These are phyloP conservation scores for Ophiostoma novo-ulmi DNA, from an alignment of 2,329 filamentous ascomycete genomes.

Conservation along the genomic window DNA sequence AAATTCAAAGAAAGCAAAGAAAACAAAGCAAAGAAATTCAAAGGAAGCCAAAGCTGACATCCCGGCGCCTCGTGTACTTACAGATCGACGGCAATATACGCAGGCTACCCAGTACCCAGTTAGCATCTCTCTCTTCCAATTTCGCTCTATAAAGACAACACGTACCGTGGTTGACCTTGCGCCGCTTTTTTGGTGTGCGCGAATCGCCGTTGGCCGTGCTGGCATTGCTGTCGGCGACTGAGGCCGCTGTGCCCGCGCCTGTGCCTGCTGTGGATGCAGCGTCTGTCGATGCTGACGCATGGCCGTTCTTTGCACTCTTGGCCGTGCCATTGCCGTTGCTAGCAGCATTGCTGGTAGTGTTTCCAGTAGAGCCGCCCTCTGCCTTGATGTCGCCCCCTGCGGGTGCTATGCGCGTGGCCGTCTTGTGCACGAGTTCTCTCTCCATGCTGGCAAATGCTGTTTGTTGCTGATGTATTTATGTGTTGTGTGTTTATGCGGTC, in stretches of 20 bases:
- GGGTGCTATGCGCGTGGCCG: conserved; percentile 25
- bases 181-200: conserved; percentile 72
- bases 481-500: background rate
- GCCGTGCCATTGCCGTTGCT: background rate
- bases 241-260: background rate
- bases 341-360: background rate
- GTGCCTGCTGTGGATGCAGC: background rate
- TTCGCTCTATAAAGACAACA: background rate
- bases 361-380: conserved; percentile 13
- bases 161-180: conserved; percentile 86
- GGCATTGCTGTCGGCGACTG: conserved; percentile 27
- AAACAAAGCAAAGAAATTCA: conserved; percentile 31
- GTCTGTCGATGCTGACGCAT: background rate
- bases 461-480: background rate
- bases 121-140: conserved; percentile 2
- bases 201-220: conserved; percentile 29
- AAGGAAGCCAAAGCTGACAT: background rate
- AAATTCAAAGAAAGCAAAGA: background rate
- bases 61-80: conserved; percentile 46
- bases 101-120: conserved; percentile 62
- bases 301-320: conserved; percentile 15
- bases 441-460: conserved; percentile 19
- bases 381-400: conserved; percentile 15
- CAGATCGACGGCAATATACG: conserved; percentile 85
- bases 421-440: conserved; percentile 22